Base-by-base conservation (phyloP, 1,139 yeast species). In the Fermentozyma sake region DNA sequence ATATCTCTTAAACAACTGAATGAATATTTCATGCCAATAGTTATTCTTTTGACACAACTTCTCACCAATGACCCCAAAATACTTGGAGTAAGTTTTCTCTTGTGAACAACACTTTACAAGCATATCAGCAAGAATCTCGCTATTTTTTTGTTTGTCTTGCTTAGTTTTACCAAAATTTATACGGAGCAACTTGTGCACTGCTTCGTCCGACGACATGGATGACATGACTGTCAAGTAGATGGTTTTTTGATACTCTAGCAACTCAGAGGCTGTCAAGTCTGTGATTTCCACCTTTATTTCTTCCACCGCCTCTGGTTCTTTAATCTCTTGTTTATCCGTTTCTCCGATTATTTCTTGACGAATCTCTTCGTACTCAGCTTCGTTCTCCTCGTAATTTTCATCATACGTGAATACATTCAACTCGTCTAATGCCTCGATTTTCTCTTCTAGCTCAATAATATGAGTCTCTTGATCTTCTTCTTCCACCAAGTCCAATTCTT, bases 141-240 rank as follows among this genome's bases (percentile, higher is more conserved):
- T 42, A 12, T 46, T 40, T 6, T 40, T 37, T n/a, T 38, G 40
- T 17, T 39, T 37, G 26, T 69, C 70, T 23, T 68, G 66, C 13
- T 55, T 52, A 0, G 55, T 52, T 26, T 57, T 63, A 5, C 58
- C 51, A 3, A 68, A 51, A 4, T 65, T 55, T 11, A 79, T 48
- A 44, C 70, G 71, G 23, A 84, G 44, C 8, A 91, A 57, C 50
- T 89, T 89, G 53, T 89, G 97, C 0, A 85, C 87, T 1, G 95
- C 93, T 61, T 91, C 99, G 41, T 86, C 95, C 3, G 91, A 79
- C 1, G 95, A 80, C 77, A 89, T 74, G 31, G 96, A 79, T n/a
- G 96, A 85, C 83, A 85, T 87, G 16, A 91, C 63, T 0, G 93
- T 80, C 25, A 87, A 61, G 44, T 89, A 89, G 2, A 89, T 82